Evolutionary conservation across 1,284 basidiomycete genomes (phyloP).

Genomic region (Moniliophthora roreri): DNA sequence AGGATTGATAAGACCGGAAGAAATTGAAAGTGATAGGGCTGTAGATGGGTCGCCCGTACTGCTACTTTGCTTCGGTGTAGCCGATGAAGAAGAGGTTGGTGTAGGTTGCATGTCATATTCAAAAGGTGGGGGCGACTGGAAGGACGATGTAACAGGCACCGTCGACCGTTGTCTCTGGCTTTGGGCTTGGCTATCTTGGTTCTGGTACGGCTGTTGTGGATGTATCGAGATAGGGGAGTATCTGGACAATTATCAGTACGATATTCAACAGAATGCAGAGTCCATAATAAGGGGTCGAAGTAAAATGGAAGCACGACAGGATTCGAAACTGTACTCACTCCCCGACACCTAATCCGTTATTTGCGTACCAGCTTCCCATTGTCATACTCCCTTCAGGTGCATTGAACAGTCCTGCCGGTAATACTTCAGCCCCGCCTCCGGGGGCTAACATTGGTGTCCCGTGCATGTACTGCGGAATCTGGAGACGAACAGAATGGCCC

Average conservation of each 20-base stretch:
- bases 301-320: no score
- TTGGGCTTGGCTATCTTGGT: neutral
- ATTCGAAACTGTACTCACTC: neutral
- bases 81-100: neutral
- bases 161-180: neutral
- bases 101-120: conserved; percentile 5
- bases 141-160: neutral
- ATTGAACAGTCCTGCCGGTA: conserved; percentile 45
- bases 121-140: conserved; percentile 4
- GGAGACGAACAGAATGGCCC: conserved; percentile 46
- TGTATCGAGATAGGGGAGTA: conserved; percentile 1
- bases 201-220: neutral
- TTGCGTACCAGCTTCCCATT: conserved; percentile 47
- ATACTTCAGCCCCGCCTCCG: conserved; percentile 71
- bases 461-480: conserved; percentile 65
- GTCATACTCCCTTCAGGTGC: conserved; percentile 21
- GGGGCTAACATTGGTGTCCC: conserved; percentile 57
- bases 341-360: conserved; percentile 36
- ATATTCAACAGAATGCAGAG: no score
- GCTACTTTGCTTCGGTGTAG: neutral
- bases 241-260: neutral
- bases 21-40: conserved; percentile 7
- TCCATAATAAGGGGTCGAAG: no score
- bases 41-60: neutral
- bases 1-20: conserved; percentile 7